Evolutionary conservation across 2,329 filamentous ascomycete species (phyloP).

Genomic region (Fusarium sp.): DNA sequence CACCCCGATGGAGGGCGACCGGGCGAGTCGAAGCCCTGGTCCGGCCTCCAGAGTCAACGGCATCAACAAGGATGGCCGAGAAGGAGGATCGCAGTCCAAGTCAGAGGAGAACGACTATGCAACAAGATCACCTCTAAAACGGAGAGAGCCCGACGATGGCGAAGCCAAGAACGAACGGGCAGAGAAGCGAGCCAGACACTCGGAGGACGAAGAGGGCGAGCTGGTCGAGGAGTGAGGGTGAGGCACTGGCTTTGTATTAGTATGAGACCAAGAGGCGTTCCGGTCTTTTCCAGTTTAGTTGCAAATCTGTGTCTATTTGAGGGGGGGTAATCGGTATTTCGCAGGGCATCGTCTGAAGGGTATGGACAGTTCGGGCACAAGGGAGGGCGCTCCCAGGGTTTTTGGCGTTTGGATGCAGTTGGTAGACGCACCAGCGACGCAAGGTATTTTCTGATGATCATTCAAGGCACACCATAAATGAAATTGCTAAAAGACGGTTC

Average conservation of each 20-base stretch:
- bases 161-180: constrained; percentile 50
- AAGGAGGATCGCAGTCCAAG: constrained; percentile 51
- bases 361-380: constrained; percentile 26
- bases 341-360: constrained; percentile 31
- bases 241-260: constrained; percentile 26
- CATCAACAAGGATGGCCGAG: constrained; percentile 47
- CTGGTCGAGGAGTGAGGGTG: constrained; percentile 51
- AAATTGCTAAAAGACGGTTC: constrained; percentile 26
- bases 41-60: constrained; percentile 56
- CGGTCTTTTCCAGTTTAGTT: constrained; percentile 25
- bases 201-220: constrained; percentile 63
- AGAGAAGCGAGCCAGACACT: constrained; percentile 58
- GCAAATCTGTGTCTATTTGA: constrained; percentile 15
- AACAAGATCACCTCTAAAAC: constrained; percentile 54
- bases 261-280: constrained; percentile 39
- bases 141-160: constrained; percentile 55
- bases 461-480: constrained; percentile 17
- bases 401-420: constrained; percentile 44
- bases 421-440: constrained; percentile 32
- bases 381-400: constrained; percentile 34
- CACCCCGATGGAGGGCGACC: constrained; percentile 61
- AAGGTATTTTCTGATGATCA: constrained; percentile 28
- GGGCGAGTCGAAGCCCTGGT: constrained; percentile 64
- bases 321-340: constrained; percentile 26
- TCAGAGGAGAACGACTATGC: constrained; percentile 47